These are phyloP conservation scores for Gonium pectorale DNA, from an alignment of 139 green algal species.

Conservation along the genomic window DNA sequence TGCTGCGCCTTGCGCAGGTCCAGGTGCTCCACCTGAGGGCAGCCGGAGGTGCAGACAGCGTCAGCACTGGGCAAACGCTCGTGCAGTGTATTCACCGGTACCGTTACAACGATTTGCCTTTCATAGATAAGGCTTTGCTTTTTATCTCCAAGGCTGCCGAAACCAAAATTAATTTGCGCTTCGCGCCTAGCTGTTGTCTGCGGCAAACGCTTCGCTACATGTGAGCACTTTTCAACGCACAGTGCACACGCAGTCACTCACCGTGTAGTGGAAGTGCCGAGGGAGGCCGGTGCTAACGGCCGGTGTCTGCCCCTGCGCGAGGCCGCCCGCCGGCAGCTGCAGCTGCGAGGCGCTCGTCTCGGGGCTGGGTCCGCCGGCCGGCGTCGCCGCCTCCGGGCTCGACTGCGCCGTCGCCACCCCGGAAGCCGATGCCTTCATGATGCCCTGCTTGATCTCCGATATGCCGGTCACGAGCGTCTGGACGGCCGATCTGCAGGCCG, in stretches of 20 bases:
- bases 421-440: slow-evolving; percentile 19
- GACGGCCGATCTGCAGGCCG: slow-evolving; percentile 20
- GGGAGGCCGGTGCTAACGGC: neutral
- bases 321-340: neutral
- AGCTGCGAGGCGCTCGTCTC: neutral
- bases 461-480: slow-evolving; percentile 25
- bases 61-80: neutral
- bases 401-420: neutral
- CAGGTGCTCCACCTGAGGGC: slow-evolving; percentile 46
- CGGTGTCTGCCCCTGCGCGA: neutral
- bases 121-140: too few species aligned
- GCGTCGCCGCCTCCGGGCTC: neutral
- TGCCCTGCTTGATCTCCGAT: slow-evolving; percentile 42
- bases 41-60: neutral
- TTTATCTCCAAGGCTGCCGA: too few species aligned
- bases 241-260: too few species aligned
- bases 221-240: too few species aligned
- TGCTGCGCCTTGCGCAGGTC: slow-evolving; percentile 49
- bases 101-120: too few species aligned
- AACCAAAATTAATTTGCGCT: too few species aligned
- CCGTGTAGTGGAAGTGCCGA: slow-evolving; percentile 45
- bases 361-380: neutral
- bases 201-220: too few species aligned
- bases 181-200: too few species aligned
- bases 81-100: too few species aligned